Evolutionary conservation across 2,329 filamentous ascomycete species (phyloP).

Genomic region (Westerdykella sp.): DNA sequence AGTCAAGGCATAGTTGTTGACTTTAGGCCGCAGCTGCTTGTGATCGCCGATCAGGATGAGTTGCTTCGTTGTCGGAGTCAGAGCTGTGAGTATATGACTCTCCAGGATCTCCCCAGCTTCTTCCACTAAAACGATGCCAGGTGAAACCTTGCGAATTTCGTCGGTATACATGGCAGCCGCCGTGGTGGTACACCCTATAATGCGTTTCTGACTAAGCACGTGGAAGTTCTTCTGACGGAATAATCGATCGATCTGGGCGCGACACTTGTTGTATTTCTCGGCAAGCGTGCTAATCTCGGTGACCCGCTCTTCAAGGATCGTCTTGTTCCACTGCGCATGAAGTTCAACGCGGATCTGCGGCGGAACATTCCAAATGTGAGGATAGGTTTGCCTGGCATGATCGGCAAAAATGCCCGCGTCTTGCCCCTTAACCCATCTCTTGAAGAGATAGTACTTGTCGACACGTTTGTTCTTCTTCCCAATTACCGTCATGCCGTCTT

Average conservation of each 20-base stretch:
- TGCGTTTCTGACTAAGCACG: slow-evolving; percentile 47
- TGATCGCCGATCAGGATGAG: slow-evolving; percentile 68
- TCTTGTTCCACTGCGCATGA: slow-evolving; percentile 20
- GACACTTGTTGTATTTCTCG: slow-evolving; percentile 39
- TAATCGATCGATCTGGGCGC: slow-evolving; percentile 35
- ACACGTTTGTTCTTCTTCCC: slow-evolving; percentile 45
- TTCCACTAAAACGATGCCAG: slow-evolving; percentile 60
- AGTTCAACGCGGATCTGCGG: slow-evolving; percentile 33
- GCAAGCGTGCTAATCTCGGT: slow-evolving; percentile 37
- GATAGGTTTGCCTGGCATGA: slow-evolving; percentile 18
- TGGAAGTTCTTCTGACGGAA: slow-evolving; percentile 21
- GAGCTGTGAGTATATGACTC: slow-evolving; percentile 57
- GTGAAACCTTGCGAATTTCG: slow-evolving; percentile 49
- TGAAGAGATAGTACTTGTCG: slow-evolving; percentile 45
- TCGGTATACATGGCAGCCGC: slow-evolving; percentile 57
- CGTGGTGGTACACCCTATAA: slow-evolving; percentile 68
- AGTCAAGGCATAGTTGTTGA: slow-evolving; percentile 54
- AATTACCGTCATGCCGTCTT: slow-evolving; percentile 44
- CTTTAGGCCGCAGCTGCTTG: slow-evolving; percentile 64
- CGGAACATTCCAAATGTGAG: slow-evolving; percentile 50
- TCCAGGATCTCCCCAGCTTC: slow-evolving; percentile 71
- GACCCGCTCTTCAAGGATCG: slow-evolving; percentile 47
- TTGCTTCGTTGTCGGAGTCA: slow-evolving; percentile 53
- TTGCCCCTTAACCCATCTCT: slow-evolving; percentile 48
- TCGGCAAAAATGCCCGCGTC: slow-evolving; percentile 42